Evolutionary conservation across 2,329 filamentous ascomycete genomes (phyloP), one percentile per base, ranked within the genome.

Genomic region (Botrytis medusae): DNA sequence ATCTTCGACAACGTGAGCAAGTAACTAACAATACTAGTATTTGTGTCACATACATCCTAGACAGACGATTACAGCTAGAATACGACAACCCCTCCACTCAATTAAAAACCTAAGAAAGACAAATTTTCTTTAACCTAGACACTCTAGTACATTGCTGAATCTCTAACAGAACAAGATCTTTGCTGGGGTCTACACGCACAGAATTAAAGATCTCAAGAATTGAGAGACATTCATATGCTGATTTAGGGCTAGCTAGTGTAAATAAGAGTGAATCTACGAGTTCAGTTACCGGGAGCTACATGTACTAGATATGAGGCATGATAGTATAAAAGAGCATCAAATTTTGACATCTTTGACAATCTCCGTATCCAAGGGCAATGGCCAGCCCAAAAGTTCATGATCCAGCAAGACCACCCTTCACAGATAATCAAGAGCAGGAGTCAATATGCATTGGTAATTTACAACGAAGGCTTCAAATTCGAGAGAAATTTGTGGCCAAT

Each of bases 351-450:
- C 48, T n/a, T n/a, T 14, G 5, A 10, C n/a, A n/a, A 22, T 22
- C 10, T 51, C 14, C 25, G 12, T 51, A 14, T 14, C 1, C 2
- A 51, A n/a, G n/a, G n/a, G n/a, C n/a, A n/a, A n/a, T n/a, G n/a
- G 46, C 4, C 10, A 25, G 14, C 0, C 44, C 4, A 51, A 4
- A 51, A 25, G 22, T 25, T 10, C 22, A 51, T 5, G 9, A 25
- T n/a, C 2, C 22, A 51, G 4, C 2, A n/a, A n/a, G 0, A n/a
- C 1, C 5, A 16, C 5, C 5, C 4, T n/a, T 2, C 16, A 3
- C 48, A n/a, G 12, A 16, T 3, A 12, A 5, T 1, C 25, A 54
- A 1, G 0, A 54, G 5, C 25, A 54, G 12, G 14, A 54, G 48
- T 54, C 25, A n/a, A 54, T 2, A 54, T n/a, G 9, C 25, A n/a